Conservation (phyloP, 2,329 filamentous ascomycete genomes). For the Penicillium concentricum region DNA sequence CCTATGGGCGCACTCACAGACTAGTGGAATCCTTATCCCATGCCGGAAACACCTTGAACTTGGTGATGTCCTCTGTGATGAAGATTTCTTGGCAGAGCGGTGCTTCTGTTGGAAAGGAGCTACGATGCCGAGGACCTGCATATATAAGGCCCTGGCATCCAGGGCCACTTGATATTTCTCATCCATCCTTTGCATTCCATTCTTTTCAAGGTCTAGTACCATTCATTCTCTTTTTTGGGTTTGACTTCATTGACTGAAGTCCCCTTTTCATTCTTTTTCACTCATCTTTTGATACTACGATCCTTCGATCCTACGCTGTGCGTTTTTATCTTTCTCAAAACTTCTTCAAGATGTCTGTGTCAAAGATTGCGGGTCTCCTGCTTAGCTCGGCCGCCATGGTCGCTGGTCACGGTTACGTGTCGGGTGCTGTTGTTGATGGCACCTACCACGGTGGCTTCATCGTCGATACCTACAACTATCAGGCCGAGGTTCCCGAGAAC, state of each 20-base stretch:
- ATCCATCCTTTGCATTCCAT: constrained; percentile 28
- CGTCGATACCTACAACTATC: constrained; percentile 36
- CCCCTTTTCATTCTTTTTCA: constrained; percentile 32
- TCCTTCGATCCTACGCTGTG: constrained; percentile 29
- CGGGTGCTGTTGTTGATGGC: constrained; percentile 36
- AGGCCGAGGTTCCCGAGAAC: constrained; percentile 38
- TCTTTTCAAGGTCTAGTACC: constrained; percentile 34
- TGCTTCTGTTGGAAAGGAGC: constrained; percentile 14
- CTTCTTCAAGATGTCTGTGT: constrained; percentile 31
- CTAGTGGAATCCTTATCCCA: constrained; percentile 10
- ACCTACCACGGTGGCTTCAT: constrained; percentile 44
- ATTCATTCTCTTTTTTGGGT: constrained; percentile 26
- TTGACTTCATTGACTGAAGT: constrained; percentile 38
- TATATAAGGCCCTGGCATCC: constrained; percentile 21
- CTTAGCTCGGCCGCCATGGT: constrained; percentile 39
- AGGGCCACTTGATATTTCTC: constrained; percentile 15
- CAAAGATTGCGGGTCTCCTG: constrained; percentile 34
- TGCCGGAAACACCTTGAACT: constrained; percentile 19
- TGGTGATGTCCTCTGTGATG: constrained; percentile 15
- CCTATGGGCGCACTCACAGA: constrained; percentile 17
- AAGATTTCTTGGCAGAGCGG: constrained; percentile 17
- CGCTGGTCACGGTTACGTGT: constrained; percentile 41
- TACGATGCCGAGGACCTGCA: constrained; percentile 12
- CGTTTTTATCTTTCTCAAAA: constrained; percentile 23
- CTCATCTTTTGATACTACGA: constrained; percentile 19